phyloP scores from a whole-genome alignment of 2,329 filamentous ascomycete genomes.

The Monosporascus sp. region DNA sequence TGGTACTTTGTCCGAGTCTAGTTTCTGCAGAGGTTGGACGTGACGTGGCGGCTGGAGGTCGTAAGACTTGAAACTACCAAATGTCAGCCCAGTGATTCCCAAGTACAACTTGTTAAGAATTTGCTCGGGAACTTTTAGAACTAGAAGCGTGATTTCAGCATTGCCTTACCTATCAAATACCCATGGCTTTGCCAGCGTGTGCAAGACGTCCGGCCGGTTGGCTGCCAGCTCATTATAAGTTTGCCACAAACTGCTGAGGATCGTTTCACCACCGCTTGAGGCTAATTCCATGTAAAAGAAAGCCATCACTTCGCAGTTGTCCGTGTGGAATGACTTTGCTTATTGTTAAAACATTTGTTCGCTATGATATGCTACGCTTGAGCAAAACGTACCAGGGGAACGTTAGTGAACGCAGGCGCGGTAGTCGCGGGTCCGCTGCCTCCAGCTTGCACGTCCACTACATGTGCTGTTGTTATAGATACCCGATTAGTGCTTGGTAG shows the following conservation, averaged over 20 bases:
- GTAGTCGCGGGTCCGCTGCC: not conserved
- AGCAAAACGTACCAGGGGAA: conserved; percentile 3
- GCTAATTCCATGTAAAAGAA: conserved; percentile 9
- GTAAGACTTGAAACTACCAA: not conserved
- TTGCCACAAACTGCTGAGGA: conserved; percentile 8
- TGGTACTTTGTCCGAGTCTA: conserved; percentile 3
- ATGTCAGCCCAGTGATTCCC: not conserved
- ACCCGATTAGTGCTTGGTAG: too few species aligned
- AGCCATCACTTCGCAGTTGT: conserved; percentile 9
- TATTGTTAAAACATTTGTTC: not conserved
- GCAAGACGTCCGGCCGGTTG: conserved; percentile 7
- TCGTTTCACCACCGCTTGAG: conserved; percentile 5
- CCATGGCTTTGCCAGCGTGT: conserved; percentile 8
- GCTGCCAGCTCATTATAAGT: conserved; percentile 8
- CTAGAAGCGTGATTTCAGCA: not conserved
- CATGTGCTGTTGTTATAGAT: too few species aligned
- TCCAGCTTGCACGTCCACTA: conserved; percentile 5
- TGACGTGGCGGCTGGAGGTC: not conserved
- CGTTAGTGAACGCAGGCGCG: conserved; percentile 6
- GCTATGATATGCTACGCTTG: not conserved
- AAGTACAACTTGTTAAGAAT: too few species aligned
- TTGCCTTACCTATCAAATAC: conserved; percentile 9
- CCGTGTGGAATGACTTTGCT: conserved; percentile 9
- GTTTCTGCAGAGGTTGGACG: not conserved
- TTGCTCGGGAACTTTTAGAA: too few species aligned